Evolutionary conservation across 2,329 filamentous ascomycete species (phyloP).

Genomic region (Lizonia empirigonia): DNA sequence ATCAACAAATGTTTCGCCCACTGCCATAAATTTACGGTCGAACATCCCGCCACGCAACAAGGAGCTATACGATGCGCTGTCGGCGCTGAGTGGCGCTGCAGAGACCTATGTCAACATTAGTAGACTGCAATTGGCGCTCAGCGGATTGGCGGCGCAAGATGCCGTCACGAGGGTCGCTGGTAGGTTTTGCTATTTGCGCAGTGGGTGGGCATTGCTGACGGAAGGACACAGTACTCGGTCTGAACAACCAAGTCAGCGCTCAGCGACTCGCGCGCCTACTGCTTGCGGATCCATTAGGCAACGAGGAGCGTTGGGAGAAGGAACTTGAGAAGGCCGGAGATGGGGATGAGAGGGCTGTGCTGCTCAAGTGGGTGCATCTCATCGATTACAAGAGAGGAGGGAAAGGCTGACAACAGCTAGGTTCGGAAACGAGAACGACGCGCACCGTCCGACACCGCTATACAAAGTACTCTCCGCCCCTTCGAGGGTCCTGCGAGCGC

Average conservation of each 20-base stretch:
- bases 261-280: constrained; percentile 69
- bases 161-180: constrained; percentile 63
- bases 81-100: constrained; percentile 65
- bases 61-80: constrained; percentile 65
- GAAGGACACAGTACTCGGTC: constrained; percentile 53
- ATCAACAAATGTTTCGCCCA: constrained; percentile 55
- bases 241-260: constrained; percentile 60
- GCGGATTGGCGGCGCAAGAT: constrained; percentile 62
- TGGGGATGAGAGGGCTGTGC: constrained; percentile 46
- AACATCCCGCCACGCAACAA: constrained; percentile 59
- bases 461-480: constrained; percentile 67
- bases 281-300: constrained; percentile 53
- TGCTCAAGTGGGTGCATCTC: constrained; percentile 46
- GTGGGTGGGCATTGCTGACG: constrained; percentile 16
- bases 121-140: constrained; percentile 71
- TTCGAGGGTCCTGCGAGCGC: constrained; percentile 64
- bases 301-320: constrained; percentile 53
- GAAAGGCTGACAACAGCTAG: constrained; percentile 46
- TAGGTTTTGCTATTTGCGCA: constrained; percentile 39
- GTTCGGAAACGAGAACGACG: constrained; percentile 59
- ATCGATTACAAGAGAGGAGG: background rate
- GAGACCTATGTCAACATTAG: constrained; percentile 70
- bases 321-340: constrained; percentile 41
- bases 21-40: constrained; percentile 60
- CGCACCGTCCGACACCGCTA: constrained; percentile 56